Base-by-base conservation (phyloP, 176 grass and related monocot species). In the Tillandsia fasciculata region DNA sequence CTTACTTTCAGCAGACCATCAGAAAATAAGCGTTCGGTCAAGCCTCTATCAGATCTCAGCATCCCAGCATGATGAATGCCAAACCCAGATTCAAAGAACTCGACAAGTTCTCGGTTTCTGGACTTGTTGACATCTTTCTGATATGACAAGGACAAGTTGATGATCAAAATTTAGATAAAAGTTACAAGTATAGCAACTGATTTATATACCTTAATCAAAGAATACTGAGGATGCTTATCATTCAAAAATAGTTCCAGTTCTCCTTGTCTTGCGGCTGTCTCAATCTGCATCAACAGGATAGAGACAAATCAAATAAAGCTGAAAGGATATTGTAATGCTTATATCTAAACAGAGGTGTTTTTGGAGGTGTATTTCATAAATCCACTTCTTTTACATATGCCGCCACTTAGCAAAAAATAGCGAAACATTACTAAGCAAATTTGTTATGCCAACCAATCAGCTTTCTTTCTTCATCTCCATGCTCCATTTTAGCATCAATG, bases 61-160 rank as follows among this genome's bases (percentile, higher is more conserved):
- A 96, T 89, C 63, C 92, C 92, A 64, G 92, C 92, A 80, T 96
- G 90, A 74, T 96, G 92, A 82, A 96, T 89, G 26, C 92, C 92
- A 78, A 96, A 96, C 52, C 88, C 88, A 86, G 83, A 82, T 82
- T 96, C 92, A 53, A 96, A 96, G 77, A 92, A 92, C 53, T 92
- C 92, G 22, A 70, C 59, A 79, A 92, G 78, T 84, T 96, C 88
- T 61, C 92, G 79, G 77, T 85, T 92, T 89, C 83, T 96, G 73
- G 92, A 90, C 80, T 92, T 92, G 65, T 66, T 66, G 64, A 92
- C 92, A 80, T 96, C 92, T 91, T 84, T 91, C 92, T 96, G 81
- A 69, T 74, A 80, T 48, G 72, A 80, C 33, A 54, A 79, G 12
- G 52, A 23, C 47, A 69, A 72, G n/a, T 80, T 58, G 84, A 26